Conservation (phyloP, 2,329 filamentous ascomycete species). For the Saccharata proteae region DNA sequence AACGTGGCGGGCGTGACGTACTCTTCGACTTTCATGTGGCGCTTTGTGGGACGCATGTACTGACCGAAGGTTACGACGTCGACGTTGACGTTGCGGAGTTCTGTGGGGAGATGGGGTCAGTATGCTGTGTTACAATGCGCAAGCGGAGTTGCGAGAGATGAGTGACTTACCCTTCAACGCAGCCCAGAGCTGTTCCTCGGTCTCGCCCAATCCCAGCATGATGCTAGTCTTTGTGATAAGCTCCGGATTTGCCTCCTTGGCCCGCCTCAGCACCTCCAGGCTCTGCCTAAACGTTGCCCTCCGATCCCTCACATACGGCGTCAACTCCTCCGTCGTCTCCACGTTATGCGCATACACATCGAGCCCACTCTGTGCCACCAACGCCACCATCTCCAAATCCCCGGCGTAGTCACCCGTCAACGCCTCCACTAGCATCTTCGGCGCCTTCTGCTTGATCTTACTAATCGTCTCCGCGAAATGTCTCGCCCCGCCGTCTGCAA, state of each 20-base stretch:
- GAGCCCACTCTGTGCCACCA: conserved; percentile 76
- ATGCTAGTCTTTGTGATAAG: conserved; percentile 98
- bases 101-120: conserved; percentile 25
- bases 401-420: conserved; percentile 80
- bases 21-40: conserved; percentile 92
- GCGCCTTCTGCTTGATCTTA: conserved; percentile 68
- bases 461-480: conserved; percentile 93
- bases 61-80: conserved; percentile 99
- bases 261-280: conserved; percentile 64
- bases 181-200: conserved; percentile 71
- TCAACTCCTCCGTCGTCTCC: conserved; percentile 85
- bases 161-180: conserved; percentile 52
- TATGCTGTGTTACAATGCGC: not conserved
- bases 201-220: conserved; percentile 92
- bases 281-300: conserved; percentile 83
- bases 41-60: conserved; percentile 98
- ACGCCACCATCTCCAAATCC: conserved; percentile 71
- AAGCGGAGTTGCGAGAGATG: not conserved
- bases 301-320: conserved; percentile 79
- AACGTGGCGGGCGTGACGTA: conserved; percentile 89
- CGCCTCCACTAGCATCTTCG: conserved; percentile 67
- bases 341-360: conserved; percentile 97
- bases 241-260: conserved; percentile 61
- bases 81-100: conserved; percentile 67
- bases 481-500: conserved; percentile 72